Conservation (phyloP, 2,329 filamentous ascomycete species). For the Zalaria sp. region DNA sequence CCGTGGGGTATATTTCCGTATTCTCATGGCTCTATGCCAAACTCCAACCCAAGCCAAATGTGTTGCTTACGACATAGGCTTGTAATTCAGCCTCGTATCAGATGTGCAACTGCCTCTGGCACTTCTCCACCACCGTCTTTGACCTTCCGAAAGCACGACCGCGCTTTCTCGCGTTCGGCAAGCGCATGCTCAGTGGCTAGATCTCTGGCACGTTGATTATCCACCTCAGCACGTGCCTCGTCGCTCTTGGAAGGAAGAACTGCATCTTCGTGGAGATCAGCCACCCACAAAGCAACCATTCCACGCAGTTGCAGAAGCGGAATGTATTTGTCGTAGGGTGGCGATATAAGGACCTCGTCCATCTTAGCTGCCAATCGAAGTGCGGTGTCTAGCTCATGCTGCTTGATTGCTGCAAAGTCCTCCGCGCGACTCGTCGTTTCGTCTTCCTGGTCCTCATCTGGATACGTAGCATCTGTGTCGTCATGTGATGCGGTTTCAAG, state of each 20-base stretch:
- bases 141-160: slow-evolving; percentile 1
- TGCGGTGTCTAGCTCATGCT: slow-evolving; percentile 40
- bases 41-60: no score
- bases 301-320: slow-evolving; percentile 57
- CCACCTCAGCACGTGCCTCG: not conserved
- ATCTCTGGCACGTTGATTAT: not conserved
- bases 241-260: not conserved
- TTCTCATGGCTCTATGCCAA: no score
- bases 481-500: not conserved
- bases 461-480: slow-evolving; percentile 6
- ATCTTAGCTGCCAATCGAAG: slow-evolving; percentile 52
- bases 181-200: not conserved
- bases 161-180: not conserved
- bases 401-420: slow-evolving; percentile 3
- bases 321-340: slow-evolving; percentile 54
- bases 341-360: slow-evolving; percentile 54
- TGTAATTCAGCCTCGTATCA: no score
- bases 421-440: slow-evolving; percentile 1
- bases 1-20: no score
- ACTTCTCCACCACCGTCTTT: not conserved
- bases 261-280: slow-evolving; percentile 40
- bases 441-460: slow-evolving; percentile 6
- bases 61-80: no score
- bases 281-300: slow-evolving; percentile 62
- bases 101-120: not conserved